phyloP scores from a whole-genome alignment of 306 rosid genomes.

The Glycine soja region DNA sequence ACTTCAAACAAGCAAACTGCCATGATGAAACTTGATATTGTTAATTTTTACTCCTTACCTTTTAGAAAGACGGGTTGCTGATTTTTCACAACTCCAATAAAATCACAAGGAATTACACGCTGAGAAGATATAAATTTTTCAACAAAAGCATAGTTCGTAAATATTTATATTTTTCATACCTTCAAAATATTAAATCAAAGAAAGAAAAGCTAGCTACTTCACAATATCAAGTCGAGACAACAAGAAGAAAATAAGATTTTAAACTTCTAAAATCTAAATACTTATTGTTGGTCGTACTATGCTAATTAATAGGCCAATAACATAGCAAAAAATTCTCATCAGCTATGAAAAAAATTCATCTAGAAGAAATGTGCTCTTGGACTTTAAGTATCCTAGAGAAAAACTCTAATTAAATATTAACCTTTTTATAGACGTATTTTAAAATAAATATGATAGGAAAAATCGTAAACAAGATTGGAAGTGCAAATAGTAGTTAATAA shows the following conservation, averaged over 20 bases:
- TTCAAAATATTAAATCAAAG: background rate
- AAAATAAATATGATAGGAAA: too few species aligned
- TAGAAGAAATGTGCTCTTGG: background rate
- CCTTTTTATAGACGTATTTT: too few species aligned
- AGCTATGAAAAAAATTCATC: background rate
- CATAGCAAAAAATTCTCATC: background rate
- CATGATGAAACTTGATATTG: background rate
- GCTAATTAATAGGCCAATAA: background rate
- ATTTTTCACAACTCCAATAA: constrained; percentile 91
- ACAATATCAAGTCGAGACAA: background rate
- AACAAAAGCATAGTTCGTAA: background rate
- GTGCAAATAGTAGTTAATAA: too few species aligned
- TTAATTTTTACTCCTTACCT: constrained; percentile 57
- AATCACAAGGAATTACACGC: constrained; percentile 94
- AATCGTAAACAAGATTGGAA: too few species aligned
- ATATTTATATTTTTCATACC: background rate
- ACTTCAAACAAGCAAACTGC: constrained; percentile 38
- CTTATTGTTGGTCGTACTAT: background rate
- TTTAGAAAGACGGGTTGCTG: constrained; percentile 94
- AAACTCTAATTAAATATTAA: background rate
- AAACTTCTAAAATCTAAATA: constrained; percentile 25
- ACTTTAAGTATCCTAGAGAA: background rate
- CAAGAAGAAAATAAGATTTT: background rate
- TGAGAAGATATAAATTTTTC: constrained; percentile 21
- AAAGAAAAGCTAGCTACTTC: background rate